Conservation (phyloP, 139 green algal species). For the Chlamydomonas incerta region DNA sequence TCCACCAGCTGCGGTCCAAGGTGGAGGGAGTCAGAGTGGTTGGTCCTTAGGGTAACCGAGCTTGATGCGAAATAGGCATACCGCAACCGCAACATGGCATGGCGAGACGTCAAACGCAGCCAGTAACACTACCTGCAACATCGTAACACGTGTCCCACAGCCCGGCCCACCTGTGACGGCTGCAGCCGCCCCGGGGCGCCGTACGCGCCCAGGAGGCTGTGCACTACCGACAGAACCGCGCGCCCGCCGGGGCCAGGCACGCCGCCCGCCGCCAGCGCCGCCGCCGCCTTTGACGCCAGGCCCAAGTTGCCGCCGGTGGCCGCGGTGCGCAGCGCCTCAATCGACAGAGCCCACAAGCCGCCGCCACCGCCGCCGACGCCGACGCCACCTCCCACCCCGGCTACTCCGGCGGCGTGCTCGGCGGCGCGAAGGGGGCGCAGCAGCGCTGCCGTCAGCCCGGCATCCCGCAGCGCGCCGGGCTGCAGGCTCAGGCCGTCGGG, state of each 20-base stretch:
- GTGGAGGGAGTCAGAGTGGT: too few species aligned
- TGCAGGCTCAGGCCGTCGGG: not conserved
- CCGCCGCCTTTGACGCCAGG: conserved; percentile 15
- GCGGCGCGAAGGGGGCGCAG: conserved; percentile 3
- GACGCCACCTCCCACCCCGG: not conserved
- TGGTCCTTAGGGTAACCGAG: too few species aligned
- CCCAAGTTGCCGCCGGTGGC: conserved; percentile 16
- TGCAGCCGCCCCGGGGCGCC: not conserved
- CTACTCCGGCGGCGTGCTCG: too few species aligned
- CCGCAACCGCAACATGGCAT: too few species aligned
- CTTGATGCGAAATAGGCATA: too few species aligned
- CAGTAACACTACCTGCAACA: too few species aligned
- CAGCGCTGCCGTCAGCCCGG: not conserved
- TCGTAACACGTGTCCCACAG: too few species aligned
- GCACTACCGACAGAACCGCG: conserved; percentile 30
- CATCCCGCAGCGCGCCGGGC: not conserved
- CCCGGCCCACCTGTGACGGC: not conserved
- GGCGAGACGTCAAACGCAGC: too few species aligned
- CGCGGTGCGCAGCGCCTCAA: conserved; percentile 25
- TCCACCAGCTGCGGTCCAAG: not conserved
- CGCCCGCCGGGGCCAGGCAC: not conserved
- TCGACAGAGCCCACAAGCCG: not conserved
- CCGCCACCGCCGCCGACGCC: not conserved
- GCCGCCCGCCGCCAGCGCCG: not conserved
- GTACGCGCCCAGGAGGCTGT: conserved; percentile 10